Evolutionary conservation across 345 rosid genomes (phyloP).

Genomic region (Acer saccharum): DNA sequence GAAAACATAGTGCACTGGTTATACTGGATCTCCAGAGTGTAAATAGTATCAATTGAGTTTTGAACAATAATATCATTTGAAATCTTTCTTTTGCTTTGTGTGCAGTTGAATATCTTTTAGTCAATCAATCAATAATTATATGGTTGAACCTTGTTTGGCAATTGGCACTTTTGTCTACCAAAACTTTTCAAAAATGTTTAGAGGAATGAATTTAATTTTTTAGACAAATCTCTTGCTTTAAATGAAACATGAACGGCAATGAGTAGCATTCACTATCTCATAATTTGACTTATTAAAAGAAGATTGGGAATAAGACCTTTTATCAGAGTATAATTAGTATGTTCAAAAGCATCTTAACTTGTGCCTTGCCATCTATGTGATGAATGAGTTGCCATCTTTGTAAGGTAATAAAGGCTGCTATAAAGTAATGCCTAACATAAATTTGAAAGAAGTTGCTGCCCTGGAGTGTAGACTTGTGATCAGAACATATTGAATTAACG

Average conservation of each 20-base stretch:
- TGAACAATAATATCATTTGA: neutral
- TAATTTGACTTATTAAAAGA: neutral
- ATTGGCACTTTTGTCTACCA: neutral
- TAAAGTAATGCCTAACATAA: neutral
- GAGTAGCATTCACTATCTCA: neutral
- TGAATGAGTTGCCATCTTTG: neutral
- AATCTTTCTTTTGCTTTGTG: neutral
- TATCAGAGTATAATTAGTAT: too few species aligned
- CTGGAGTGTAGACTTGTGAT: neutral
- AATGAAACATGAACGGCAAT: neutral
- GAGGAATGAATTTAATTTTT: neutral
- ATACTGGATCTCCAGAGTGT: too few species aligned
- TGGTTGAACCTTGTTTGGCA: neutral
- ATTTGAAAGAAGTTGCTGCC: neutral
- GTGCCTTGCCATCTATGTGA: neutral
- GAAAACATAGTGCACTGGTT: neutral
- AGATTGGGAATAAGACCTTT: neutral
- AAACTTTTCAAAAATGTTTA: neutral
- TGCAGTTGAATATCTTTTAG: neutral
- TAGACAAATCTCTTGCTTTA: neutral
- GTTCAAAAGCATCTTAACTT: neutral
- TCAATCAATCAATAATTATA: neutral
- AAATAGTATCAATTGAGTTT: neutral
- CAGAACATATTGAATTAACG: neutral
- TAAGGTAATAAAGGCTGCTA: neutral